Evolutionary conservation across 2,329 filamentous ascomycete species (phyloP).

Genomic region (Pseudovirgaria hyperparasitica): DNA sequence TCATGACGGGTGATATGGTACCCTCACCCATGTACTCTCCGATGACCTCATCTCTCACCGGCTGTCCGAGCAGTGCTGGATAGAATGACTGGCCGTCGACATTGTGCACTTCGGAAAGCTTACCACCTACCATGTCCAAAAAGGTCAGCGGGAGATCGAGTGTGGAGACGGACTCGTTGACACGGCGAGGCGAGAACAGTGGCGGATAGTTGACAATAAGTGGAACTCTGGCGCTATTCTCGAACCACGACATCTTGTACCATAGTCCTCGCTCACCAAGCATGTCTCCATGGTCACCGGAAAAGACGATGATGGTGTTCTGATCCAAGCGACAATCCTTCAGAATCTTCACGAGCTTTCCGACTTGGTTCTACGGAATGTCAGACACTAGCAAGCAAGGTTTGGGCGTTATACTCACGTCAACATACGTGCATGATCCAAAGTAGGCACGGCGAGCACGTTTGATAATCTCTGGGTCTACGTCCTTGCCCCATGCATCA

Average conservation of each 20-base stretch:
- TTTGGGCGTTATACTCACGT: no score
- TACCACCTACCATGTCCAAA: slow-evolving; percentile 65
- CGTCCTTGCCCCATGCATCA: slow-evolving; percentile 73
- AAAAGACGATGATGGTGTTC: slow-evolving; percentile 85
- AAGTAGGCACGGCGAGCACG: slow-evolving; percentile 81
- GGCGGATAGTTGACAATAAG: slow-evolving; percentile 73
- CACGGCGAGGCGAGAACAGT: slow-evolving; percentile 60
- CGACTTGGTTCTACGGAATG: no score
- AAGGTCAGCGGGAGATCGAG: slow-evolving; percentile 84
- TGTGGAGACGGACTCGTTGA: slow-evolving; percentile 77
- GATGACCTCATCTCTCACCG: slow-evolving; percentile 72
- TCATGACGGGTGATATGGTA: slow-evolving; percentile 77
- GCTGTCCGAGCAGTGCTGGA: slow-evolving; percentile 26
- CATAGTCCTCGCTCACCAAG: slow-evolving; percentile 82
- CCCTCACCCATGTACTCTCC: slow-evolving; percentile 94
- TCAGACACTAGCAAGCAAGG: no score
- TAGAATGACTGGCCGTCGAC: slow-evolving; percentile 67
- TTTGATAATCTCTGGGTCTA: slow-evolving; percentile 77
- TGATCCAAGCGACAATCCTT: slow-evolving; percentile 69
- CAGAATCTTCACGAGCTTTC: slow-evolving; percentile 64
- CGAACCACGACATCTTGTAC: slow-evolving; percentile 98
- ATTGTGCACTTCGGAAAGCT: slow-evolving; percentile 57
- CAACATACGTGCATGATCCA: slow-evolving; percentile 84
- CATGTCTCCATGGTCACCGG: slow-evolving; percentile 92
- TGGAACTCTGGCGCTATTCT: slow-evolving; percentile 79